These are phyloP conservation scores for Cryptosporidium tyzzeri DNA, from an alignment of 169 alveolate species.

Conservation along the genomic window DNA sequence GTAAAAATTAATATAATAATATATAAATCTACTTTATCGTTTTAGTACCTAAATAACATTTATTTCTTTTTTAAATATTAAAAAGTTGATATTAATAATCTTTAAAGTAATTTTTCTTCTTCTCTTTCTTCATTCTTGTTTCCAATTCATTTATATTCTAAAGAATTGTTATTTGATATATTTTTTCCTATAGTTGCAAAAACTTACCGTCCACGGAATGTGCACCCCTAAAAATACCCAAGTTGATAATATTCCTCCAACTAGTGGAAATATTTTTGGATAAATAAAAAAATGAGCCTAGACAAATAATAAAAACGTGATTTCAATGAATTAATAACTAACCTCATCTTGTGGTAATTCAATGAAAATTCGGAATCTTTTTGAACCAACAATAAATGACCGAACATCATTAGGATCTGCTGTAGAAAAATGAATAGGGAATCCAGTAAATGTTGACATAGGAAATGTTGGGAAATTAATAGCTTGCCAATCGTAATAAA, in stretches of 20 bases:
- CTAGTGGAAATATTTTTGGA: constrained; percentile 79
- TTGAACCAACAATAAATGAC: constrained; percentile 80
- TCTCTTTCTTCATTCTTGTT: constrained; percentile 55
- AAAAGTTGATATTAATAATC: not conserved
- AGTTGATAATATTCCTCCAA: constrained; percentile 81
- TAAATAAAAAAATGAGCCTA: constrained; percentile 71
- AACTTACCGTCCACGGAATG: constrained; percentile 74
- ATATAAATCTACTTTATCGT: not conserved
- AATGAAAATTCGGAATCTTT: constrained; percentile 82
- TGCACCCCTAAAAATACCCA: constrained; percentile 80
- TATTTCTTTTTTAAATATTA: not conserved
- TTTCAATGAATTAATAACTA: constrained; percentile 26
- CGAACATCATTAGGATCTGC: constrained; percentile 86
- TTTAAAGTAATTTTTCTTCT: constrained; percentile 62
- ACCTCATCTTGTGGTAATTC: constrained; percentile 84
- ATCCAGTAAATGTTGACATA: constrained; percentile 87
- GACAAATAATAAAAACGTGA: not conserved
- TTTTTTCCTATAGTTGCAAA: not conserved
- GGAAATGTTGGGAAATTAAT: constrained; percentile 85
- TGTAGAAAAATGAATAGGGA: constrained; percentile 88
- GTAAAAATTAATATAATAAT: not conserved
- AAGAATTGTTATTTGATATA: not conserved
- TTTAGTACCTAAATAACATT: constrained; percentile 1
- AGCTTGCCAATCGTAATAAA: constrained; percentile 85
- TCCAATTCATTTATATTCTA: constrained; percentile 66